Evolutionary conservation across 768 basidiomycete species (phyloP).

Genomic region (Postia placenta): DNA sequence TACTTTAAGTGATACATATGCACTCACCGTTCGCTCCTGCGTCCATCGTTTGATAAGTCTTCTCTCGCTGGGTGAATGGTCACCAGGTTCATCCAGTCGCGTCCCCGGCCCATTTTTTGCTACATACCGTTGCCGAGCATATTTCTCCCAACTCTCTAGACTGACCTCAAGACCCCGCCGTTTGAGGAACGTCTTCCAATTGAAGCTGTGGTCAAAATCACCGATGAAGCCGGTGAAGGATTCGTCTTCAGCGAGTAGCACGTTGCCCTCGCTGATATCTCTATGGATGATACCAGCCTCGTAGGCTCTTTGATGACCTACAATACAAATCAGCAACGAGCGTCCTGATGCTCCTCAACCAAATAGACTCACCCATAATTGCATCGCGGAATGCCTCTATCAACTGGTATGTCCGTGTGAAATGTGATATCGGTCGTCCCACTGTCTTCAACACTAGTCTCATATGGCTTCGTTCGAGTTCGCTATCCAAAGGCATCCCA

Average conservation of each 20-base stretch:
- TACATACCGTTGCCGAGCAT: not conserved
- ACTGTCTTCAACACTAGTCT: conserved; percentile 6
- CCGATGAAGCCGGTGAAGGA: conserved; percentile 7
- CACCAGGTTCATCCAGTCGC: not conserved
- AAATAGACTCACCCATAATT: not conserved
- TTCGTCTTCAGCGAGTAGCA: conserved; percentile 3
- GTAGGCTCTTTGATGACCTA: not conserved
- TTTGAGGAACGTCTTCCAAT: not conserved
- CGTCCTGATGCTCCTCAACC: not conserved
- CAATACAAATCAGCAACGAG: not conserved
- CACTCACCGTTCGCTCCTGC: not conserved
- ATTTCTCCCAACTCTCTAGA: not conserved
- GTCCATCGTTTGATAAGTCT: not conserved
- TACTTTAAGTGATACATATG: not conserved
- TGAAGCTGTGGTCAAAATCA: conserved; percentile 14
- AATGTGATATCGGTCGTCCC: conserved; percentile 5
- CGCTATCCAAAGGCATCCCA: not conserved
- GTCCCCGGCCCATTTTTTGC: not conserved
- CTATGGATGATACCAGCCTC: conserved; percentile 8
- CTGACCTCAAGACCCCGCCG: not conserved
- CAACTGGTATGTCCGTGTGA: conserved; percentile 6
- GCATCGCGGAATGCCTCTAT: conserved; percentile 6
- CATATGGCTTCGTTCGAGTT: conserved; percentile 9
- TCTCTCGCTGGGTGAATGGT: not conserved
- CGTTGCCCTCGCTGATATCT: conserved; percentile 13